Percentiles rank a stretch among this genome's conserved stretches.
Evolutionary conservation across 805 yeast species (phyloP).

Genomic region (Candida gorgasii): DNA sequence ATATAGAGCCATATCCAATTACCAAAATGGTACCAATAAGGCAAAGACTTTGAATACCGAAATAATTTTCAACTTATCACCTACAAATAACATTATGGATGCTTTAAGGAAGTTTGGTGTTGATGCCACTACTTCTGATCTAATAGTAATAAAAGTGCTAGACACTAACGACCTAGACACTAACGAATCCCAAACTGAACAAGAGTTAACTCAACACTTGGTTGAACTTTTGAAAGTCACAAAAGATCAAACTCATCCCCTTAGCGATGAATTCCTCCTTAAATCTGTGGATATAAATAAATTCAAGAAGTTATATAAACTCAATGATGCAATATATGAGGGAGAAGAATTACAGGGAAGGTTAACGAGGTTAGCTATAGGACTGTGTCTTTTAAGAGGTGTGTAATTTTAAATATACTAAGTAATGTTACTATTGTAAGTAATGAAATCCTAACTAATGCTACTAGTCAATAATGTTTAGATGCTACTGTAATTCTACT

Average conservation of each 20-base stretch:
- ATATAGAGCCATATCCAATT: constrained; percentile 60
- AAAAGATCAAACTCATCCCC: constrained; percentile 12
- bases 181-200: constrained; percentile 14
- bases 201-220: constrained; percentile 37
- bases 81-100: constrained; percentile 70
- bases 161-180: constrained; percentile 18
- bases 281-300: constrained; percentile 25
- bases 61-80: constrained; percentile 65
- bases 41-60: constrained; percentile 74
- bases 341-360: constrained; percentile 18
- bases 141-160: constrained; percentile 55
- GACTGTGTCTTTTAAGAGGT: constrained; percentile 53
- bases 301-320: constrained; percentile 38
- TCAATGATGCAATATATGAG: constrained; percentile 28
- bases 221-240: constrained; percentile 16
- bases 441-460: too few relatives aligned
- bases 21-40: constrained; percentile 46
- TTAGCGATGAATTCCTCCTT: constrained; percentile 26
- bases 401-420: constrained; percentile 17
- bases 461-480: too few relatives aligned
- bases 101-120: constrained; percentile 73
- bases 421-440: too few relatives aligned
- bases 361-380: constrained; percentile 45
- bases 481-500: not conserved
- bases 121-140: constrained; percentile 39